Conservation (phyloP, 345 rosid species). For the Melastoma malabathricum region DNA sequence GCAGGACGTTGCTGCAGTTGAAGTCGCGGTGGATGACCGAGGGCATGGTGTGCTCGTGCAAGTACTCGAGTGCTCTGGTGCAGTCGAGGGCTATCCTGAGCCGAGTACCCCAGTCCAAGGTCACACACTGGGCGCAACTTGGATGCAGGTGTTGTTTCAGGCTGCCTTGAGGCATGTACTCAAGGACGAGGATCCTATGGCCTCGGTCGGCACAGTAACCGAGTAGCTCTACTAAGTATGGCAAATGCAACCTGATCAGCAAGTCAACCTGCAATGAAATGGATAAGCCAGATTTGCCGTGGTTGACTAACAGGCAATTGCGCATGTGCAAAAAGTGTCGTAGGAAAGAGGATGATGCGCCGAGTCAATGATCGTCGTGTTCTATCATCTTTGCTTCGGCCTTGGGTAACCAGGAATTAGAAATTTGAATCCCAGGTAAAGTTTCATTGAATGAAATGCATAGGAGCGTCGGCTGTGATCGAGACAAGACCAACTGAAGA, state of each 20-base stretch:
- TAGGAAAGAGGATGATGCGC: background rate
- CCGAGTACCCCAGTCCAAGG: conserved; percentile 64
- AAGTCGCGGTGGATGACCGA: conserved; percentile 77
- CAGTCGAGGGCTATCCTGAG: conserved; percentile 75
- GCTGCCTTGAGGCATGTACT: conserved; percentile 64
- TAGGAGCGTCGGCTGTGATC: background rate
- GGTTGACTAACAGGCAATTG: conserved; percentile 2
- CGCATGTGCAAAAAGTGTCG: background rate
- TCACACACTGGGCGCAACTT: conserved; percentile 15
- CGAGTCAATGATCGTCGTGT: no score
- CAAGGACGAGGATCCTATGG: conserved; percentile 62
- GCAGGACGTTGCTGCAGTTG: conserved; percentile 59
- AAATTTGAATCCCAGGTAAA: no score
- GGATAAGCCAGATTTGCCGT: background rate
- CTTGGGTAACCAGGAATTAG: no score
- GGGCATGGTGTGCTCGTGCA: conserved; percentile 54
- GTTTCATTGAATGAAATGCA: no score
- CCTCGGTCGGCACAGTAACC: conserved; percentile 92
- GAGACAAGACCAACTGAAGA: background rate
- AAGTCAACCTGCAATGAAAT: conserved; percentile 61
- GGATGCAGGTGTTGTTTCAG: conserved; percentile 51
- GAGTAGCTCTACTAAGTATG: conserved; percentile 66
- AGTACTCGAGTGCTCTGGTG: conserved; percentile 72
- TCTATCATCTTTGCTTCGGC: no score
- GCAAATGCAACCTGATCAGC: conserved; percentile 64